Evolutionary conservation across 257 asterid species (phyloP).

Genomic region (Solanum ossicruentum): DNA sequence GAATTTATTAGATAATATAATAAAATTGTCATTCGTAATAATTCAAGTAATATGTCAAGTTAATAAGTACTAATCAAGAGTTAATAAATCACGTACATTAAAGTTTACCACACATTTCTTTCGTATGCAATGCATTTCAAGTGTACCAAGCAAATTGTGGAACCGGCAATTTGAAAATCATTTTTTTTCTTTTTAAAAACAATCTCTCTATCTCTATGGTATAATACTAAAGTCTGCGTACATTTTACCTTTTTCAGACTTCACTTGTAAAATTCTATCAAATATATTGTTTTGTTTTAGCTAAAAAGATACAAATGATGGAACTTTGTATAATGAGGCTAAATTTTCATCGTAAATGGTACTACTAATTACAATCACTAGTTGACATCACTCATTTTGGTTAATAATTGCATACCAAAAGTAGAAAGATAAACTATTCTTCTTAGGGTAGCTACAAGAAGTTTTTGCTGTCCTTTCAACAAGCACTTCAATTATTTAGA

Average conservation of each 20-base stretch:
- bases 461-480: neutral
- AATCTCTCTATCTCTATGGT: too few species aligned
- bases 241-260: too few species aligned
- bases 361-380: neutral
- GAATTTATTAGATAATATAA: too few species aligned
- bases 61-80: too few species aligned
- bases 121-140: neutral
- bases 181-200: neutral
- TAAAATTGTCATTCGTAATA: too few species aligned
- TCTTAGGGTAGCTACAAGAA: neutral
- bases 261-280: fast-evolving
- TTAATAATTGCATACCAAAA: neutral
- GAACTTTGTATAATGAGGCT: neutral
- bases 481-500: neutral
- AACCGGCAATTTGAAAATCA: neutral
- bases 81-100: too few species aligned
- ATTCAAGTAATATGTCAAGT: too few species aligned
- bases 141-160: neutral
- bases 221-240: too few species aligned
- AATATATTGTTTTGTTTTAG: too few species aligned
- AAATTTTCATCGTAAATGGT: neutral
- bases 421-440: neutral
- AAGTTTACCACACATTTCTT: neutral
- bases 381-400: neutral
- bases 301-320: neutral